Evolutionary conservation across 2,329 filamentous ascomycete genomes (phyloP), one percentile per base, ranked within the genome.

Genomic region (Colletotrichum gigasporum): DNA sequence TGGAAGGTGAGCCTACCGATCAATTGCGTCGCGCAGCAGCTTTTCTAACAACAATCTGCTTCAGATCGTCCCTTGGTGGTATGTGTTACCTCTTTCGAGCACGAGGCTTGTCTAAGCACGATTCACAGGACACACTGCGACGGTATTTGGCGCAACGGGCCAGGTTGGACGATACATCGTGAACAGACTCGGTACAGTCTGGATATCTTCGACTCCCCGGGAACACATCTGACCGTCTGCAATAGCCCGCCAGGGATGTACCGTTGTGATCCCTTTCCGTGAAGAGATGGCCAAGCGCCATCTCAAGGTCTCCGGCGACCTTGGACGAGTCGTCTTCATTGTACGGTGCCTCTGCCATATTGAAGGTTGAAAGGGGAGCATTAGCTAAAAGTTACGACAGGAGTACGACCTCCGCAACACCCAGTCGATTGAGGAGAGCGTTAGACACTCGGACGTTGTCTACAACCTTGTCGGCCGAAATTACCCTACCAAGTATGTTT

Each of bases 241-340:
- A 54, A 60, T 68, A 97, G 95, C 96, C 71, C 90, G 92, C 68
- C 89, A 94, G 82, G 96, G 96, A 90, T 97, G 93, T 80, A 97
- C 91, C 37, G 96, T 99, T 39, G 89, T 99, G 65, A 80, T 98
- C 65, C 96, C 96, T 51, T 99, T 89, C 85, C 91, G 96, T 45
- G 96, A 99, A 83, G 96, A 98, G 81, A 98, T 97, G 94, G 85
- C 91, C 71, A 98, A 98, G 87, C 91, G 96, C 71, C 95, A 98
- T 82, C 84, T 99, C 75, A 98, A 98, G 83, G 90, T 97, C 63
- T 86, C 93, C n/a, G 96, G 96, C 80, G 96, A 99, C 80, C 85
- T 99, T 66, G 96, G 96, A 67, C 88, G 93, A 71, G 87, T 99
- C 59, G 83, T 91, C 72, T 98, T 99, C 79, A 85, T 97, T 72